Evolutionary conservation across 2,329 filamentous ascomycete genomes (phyloP), one percentile per base, ranked within the genome.

Genomic region (Curvularia eragrostidis): DNA sequence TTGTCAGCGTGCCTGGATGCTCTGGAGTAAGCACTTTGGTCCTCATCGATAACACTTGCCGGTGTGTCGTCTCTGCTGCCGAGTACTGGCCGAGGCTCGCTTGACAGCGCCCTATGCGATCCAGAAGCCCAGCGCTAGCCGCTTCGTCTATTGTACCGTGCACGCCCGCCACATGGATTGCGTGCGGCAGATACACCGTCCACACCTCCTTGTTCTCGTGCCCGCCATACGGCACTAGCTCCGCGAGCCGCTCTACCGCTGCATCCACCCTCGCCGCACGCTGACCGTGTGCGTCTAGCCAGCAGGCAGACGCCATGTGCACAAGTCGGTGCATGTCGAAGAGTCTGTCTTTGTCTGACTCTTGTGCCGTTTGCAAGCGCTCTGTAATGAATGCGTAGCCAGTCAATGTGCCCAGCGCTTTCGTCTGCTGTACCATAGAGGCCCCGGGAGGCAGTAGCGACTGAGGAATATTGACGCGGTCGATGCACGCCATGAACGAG

Each of bases 251-350:
- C 21, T 42, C 46, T 12, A 64, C 52, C 48, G 56, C 61, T 52
- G 41, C 64, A 13, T 41, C 30, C n/a, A 48, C 67, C 62, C 62
- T 71, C 15, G 43, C 10, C 28, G 3, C 19, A 18, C 65, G 51
- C 39, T 54, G 5, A 3, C 50, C 49, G 21, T 76, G 46, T 23
- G 58, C 54, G 23, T 59, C 48, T 2, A 79, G 55, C 76, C 75
- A 79, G 47, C 64, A 70, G 30, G 64, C 49, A 23, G 65, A 73
- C 6, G 73, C 73, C 23, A 78, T 56, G 52, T 75, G 71, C 7
- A 79, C 75, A 10, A 79, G 67, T 30, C 67, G 61, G 65, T 77
- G 72, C 48, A 77, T 66, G 42, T 75, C 67, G 41, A 61, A 75
- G 24, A 47, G 52, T 28, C 54, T 54, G n/a, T 57, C 43, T 49